Evolutionary conservation across 129 eudicot genomes (phyloP), one percentile per base, ranked within the genome.

Genomic region (Pulicaria dysenterica): DNA sequence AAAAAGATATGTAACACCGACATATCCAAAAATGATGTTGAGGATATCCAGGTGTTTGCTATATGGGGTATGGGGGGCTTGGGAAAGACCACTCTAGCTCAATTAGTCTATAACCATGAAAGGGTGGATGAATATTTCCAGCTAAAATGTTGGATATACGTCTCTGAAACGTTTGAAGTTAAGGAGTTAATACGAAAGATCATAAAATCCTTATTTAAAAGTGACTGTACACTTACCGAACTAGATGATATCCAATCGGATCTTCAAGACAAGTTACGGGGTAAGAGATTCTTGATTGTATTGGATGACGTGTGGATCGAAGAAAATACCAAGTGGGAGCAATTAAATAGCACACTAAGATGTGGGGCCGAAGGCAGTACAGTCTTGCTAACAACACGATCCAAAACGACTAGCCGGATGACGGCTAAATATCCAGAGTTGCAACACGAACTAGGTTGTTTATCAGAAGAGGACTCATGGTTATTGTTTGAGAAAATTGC

Each of bases 81-180:
- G 14, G 73, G 59, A 34, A 67, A 49, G 73, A 67, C 73, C 7
- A 49, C 62, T 69, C 44, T 69, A 8, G 50, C 62, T 5, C 62
- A 67, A 34, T 37, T 67, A 67, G 73, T 67, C 14, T 67, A 67
- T n/a, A 67, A 49, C 59, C 13, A 67, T 48, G 45, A 49, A n/a
- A 48, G 38, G 9, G 8, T 67, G 34, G n/a, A 8, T 8, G 2
- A 38, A 48, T 13, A 7, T 49, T 67, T 67, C 10, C 34, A 34
- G 2, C 49, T 59, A 5, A 38, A 59, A 3, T 59, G 8, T 7
- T 59, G 65, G 65, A 39, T 59, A 16, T 59, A 58, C 10, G 64
- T 58, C 43, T 58, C 64, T 3, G 10, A 0, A 19, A 37, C 24
- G 16, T 58, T 58, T 37, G 8, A 58, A 34, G 41, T 58, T 58